Evolutionary conservation across 306 rosid species (phyloP), one percentile per base, ranked within the genome.

Genomic region (Inga laurina): DNA sequence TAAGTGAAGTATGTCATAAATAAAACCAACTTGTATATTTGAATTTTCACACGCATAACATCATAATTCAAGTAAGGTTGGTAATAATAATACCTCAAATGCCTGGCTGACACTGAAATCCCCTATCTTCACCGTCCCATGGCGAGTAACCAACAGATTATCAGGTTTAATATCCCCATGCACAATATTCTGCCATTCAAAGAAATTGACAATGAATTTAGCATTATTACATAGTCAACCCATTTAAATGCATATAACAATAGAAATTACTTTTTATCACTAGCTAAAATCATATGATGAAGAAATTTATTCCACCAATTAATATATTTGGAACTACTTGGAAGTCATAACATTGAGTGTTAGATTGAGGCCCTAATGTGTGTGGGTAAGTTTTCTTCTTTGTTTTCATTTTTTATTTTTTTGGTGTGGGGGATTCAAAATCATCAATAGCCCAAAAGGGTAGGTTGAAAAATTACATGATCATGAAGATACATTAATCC

Each of bases 71-170:
- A 67, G 68, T 56, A 52, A n/a, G 71, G 27, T 65, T 30, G 7
- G 70, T 45, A 84, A 76, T 81, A 37, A 56, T 48, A 66, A 84
- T 92, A 96, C 98, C 99, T 92, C 98, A 89, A 91, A 91, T 77
- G 94, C 99, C 90, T 96, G 99, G 92, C 99, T 96, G 84, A 96
- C 99, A 32, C 97, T 96, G 91, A 96, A 96, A 90, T 96, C 99
- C 74, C 97, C 99, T 12, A 96, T 96, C 92, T 94, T 96, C 73
- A 96, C 97, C 0, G 88, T 92, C 79, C 98, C 98, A 73, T 87
- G 80, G 18, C 54, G 87, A 30, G 94, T 89, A 74, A 96, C 84
- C 92, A 96, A 80, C 88, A 96, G 87, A 90, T 96, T 96, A 84
- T 94, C 99, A 45, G 99, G 98, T 83, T 96, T 96, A 76, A 96